phyloP scores from a whole-genome alignment of 768 basidiomycete genomes.

The Trametes gibbosa region DNA sequence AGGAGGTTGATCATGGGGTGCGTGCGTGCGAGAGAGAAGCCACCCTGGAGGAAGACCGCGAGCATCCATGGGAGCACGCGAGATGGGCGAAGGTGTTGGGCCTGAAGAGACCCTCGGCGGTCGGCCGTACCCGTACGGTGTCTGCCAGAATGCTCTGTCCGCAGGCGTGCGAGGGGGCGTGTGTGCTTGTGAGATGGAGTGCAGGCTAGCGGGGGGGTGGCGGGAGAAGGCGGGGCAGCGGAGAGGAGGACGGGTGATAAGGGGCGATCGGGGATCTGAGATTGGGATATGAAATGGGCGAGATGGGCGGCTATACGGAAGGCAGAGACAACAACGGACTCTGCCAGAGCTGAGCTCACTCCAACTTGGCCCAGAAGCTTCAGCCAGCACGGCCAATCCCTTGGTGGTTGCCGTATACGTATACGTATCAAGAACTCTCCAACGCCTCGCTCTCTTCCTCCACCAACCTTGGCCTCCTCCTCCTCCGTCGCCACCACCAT shows the following conservation, averaged over 20 bases:
- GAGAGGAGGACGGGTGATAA: conserved; percentile 15
- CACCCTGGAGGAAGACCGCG: conserved; percentile 12
- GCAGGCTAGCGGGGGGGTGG: background rate
- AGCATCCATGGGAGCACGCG: background rate
- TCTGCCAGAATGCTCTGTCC: background rate
- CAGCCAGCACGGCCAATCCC: conserved; percentile 9
- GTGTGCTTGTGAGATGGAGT: background rate
- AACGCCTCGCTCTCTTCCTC: conserved; percentile 11
- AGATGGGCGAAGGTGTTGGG: background rate
- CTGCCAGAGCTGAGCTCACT: conserved; percentile 4
- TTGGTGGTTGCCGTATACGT: background rate
- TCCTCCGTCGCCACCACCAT: background rate
- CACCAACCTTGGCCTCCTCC: conserved; percentile 6
- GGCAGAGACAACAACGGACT: conserved; percentile 1
- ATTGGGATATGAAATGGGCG: conserved; percentile 16
- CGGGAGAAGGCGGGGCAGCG: conserved; percentile 6
- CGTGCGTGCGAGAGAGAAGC: conserved; percentile 20
- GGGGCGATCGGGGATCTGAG: conserved; percentile 18
- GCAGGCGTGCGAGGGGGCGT: background rate
- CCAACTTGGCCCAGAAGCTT: background rate
- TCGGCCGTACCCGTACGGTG: background rate
- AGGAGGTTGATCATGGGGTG: conserved; percentile 18
- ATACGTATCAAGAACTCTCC: conserved; percentile 13
- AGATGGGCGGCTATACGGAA: conserved; percentile 8
- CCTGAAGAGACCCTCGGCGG: background rate